Conservation (phyloP, 106 monocot genomes). For the Dendrobium officinale region DNA sequence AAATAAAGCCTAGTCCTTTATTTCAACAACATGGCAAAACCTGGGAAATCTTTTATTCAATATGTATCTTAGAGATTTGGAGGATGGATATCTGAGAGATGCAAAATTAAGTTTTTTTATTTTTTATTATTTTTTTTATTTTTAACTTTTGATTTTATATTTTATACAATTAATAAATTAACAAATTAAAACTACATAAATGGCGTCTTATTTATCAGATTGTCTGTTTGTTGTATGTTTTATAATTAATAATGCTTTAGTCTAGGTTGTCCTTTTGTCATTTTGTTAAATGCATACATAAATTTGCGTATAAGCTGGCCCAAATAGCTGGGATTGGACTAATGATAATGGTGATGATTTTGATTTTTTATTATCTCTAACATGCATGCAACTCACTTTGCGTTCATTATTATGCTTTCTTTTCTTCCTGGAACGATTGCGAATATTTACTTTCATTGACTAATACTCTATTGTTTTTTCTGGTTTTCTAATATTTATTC, state of each 20-base stretch:
- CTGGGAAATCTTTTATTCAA: background rate
- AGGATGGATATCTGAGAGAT: background rate
- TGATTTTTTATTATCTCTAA: background rate
- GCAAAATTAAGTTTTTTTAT: background rate
- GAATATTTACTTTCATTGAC: background rate
- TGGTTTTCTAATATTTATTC: conserved; percentile 14
- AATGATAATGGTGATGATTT: background rate
- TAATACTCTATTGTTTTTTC: background rate
- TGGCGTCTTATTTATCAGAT: background rate
- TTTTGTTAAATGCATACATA: background rate
- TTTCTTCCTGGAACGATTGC: background rate
- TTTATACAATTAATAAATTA: background rate
- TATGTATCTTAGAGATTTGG: background rate
- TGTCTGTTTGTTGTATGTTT: background rate
- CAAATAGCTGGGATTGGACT: background rate
- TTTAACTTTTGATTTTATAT: background rate
- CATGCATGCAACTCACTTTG: background rate
- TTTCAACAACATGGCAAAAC: background rate
- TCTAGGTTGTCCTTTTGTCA: background rate
- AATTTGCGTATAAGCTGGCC: background rate
- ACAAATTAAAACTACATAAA: background rate
- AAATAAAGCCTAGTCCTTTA: background rate
- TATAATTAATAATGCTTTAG: background rate
- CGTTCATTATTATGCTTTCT: background rate
- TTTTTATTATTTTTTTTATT: background rate